Evolutionary conservation across 2,329 filamentous ascomycete genomes (phyloP).

Genomic region (Aspergillus versicolor): DNA sequence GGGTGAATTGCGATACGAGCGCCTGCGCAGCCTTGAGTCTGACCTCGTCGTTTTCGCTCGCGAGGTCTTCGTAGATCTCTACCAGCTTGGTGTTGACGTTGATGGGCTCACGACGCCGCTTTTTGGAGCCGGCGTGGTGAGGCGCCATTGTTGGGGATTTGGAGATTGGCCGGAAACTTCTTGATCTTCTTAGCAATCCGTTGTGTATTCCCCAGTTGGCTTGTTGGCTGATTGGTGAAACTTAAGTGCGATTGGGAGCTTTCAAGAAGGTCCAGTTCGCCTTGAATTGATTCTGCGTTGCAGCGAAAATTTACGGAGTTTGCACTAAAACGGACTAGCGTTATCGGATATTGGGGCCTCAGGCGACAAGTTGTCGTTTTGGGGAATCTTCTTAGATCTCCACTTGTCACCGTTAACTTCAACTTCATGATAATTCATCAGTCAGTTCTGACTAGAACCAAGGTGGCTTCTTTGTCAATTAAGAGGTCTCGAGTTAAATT

Average conservation of each 20-base stretch:
- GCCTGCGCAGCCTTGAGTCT: constrained; percentile 46
- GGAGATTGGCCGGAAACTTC: not conserved
- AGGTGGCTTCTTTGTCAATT: too few species aligned
- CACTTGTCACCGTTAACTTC: too few species aligned
- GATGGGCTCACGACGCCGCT: constrained; percentile 42
- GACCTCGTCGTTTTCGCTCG: constrained; percentile 47
- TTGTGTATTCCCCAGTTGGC: not conserved
- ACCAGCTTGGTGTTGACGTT: constrained; percentile 47
- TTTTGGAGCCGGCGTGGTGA: constrained; percentile 28
- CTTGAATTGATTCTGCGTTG: not conserved
- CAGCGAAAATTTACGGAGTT: constrained; percentile 23
- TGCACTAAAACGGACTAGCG: constrained; percentile 22
- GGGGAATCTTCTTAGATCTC: not conserved
- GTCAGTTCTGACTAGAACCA: too few species aligned
- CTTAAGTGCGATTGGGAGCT: not conserved
- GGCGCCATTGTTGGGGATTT: constrained; percentile 27
- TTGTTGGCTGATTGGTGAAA: not conserved
- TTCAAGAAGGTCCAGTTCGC: not conserved
- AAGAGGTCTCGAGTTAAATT: too few species aligned
- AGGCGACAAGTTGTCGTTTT: constrained; percentile 2
- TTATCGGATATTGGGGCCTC: not conserved
- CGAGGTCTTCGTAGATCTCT: constrained; percentile 51
- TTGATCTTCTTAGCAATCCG: not conserved
- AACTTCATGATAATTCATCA: too few species aligned
- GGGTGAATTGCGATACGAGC: constrained; percentile 45